Percentiles rank a stretch among this genome's conserved stretches.
These are phyloP conservation scores for Vanderwaltozyma tropicalis DNA, from an alignment of 805 yeast species.

Conservation along the genomic window DNA sequence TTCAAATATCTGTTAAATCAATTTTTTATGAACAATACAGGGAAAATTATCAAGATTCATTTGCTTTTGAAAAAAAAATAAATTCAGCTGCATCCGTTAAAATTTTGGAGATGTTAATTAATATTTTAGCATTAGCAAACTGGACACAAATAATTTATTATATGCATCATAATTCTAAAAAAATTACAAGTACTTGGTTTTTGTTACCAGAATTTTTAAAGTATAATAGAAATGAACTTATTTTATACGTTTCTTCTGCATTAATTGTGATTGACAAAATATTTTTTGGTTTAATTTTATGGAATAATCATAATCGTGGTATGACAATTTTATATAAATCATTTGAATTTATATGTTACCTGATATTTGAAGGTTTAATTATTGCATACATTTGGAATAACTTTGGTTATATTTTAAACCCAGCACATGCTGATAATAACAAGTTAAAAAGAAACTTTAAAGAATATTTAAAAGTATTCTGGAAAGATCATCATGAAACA, in stretches of 20 bases:
- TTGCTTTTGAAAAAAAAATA: conserved; percentile 24
- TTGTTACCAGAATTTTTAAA: conserved; percentile 13
- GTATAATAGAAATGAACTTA: conserved; percentile 12
- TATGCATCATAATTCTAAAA: conserved; percentile 13
- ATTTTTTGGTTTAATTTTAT: neutral
- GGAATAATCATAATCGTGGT: neutral
- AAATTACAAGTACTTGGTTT: conserved; percentile 6
- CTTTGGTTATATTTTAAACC: conserved; percentile 17
- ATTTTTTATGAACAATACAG: conserved; percentile 42
- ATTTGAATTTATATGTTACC: conserved; percentile 8
- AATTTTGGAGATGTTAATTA: conserved; percentile 9
- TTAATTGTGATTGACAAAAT: conserved; percentile 1
- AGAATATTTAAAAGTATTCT: conserved; percentile 8
- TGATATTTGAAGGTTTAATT: conserved; percentile 11
- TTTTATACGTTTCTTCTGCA: conserved; percentile 8
- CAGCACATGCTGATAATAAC: conserved; percentile 8
- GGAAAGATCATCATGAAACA: conserved; percentile 22
- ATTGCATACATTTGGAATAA: conserved; percentile 16
- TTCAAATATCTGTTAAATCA: conserved; percentile 34
- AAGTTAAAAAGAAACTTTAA: neutral
- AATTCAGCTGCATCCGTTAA: conserved; percentile 10
- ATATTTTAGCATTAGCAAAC: conserved; percentile 14
- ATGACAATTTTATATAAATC: neutral
- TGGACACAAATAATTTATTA: conserved; percentile 24
- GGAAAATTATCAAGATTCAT: conserved; percentile 43